Evolutionary conservation across 2,329 filamentous ascomycete genomes (phyloP).

Genomic region (Diaporthe vexans): DNA sequence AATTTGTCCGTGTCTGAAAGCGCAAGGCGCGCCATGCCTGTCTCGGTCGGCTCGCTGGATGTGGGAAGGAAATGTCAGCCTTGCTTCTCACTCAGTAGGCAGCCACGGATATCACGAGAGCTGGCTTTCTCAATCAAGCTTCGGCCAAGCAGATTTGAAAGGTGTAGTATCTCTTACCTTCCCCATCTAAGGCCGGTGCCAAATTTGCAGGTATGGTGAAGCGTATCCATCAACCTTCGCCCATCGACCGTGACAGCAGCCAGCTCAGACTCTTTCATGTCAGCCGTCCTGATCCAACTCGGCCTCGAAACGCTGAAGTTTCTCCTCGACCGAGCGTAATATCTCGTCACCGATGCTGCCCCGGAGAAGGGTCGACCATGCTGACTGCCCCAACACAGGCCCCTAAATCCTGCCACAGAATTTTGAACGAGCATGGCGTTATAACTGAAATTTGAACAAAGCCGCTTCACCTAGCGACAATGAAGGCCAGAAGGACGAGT

Average conservation of each 20-base stretch:
- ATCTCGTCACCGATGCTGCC: not conserved
- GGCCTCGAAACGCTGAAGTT: conserved; percentile 30
- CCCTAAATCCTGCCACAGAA: not conserved
- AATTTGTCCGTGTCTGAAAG: conserved; percentile 79
- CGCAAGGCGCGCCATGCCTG: conserved; percentile 82
- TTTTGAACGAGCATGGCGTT: not conserved
- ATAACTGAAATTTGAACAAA: not conserved
- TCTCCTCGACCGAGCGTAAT: conserved; percentile 2
- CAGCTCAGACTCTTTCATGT: conserved; percentile 39
- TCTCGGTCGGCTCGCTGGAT: conserved; percentile 68
- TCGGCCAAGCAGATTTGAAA: not conserved
- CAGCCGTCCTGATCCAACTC: conserved; percentile 19
- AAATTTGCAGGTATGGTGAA: conserved; percentile 77
- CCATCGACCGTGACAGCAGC: conserved; percentile 67
- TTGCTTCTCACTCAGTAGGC: conserved; percentile 31
- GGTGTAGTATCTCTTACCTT: conserved; percentile 61
- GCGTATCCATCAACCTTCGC: conserved; percentile 71
- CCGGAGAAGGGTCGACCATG: not conserved
- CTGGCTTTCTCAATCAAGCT: accelerated
- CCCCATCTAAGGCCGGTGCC: conserved; percentile 77
- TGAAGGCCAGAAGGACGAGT: not conserved
- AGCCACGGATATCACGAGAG: not conserved
- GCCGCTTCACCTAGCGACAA: accelerated
- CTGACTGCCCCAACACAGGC: not conserved
- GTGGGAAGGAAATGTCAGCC: conserved; percentile 35